Evolutionary conservation across 768 basidiomycete genomes (phyloP).

Genomic region (Pleurotus djamor): DNA sequence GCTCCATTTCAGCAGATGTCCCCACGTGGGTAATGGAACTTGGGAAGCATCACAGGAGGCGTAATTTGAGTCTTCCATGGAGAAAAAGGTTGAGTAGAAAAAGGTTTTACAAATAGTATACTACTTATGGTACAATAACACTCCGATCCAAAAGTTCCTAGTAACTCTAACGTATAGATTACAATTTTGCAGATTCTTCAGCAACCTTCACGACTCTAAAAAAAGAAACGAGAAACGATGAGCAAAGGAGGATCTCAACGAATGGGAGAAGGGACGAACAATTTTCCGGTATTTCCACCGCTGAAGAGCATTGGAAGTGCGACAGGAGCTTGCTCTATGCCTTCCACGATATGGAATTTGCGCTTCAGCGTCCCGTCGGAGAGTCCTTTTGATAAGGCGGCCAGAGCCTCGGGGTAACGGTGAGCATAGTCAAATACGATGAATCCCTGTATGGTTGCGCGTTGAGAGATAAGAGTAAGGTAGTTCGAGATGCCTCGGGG

Average conservation of each 20-base stretch:
- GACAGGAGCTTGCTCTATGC: constrained; percentile 69
- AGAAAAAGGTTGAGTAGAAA: too few relatives aligned
- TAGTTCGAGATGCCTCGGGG: constrained; percentile 72
- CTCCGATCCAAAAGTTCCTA: not conserved
- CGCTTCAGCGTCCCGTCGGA: constrained; percentile 71
- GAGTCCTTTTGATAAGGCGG: constrained; percentile 57
- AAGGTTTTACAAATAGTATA: not conserved
- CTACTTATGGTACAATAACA: not conserved
- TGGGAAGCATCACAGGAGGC: too few relatives aligned
- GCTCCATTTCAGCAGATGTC: too few relatives aligned
- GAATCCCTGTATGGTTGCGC: constrained; percentile 84
- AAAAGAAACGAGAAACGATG: not conserved
- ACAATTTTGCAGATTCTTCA: constrained; percentile 38
- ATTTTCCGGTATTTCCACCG: constrained; percentile 79
- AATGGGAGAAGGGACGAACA: constrained; percentile 33
- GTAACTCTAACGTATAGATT: constrained; percentile 2
- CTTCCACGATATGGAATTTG: constrained; percentile 78
- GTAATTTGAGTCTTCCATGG: too few relatives aligned
- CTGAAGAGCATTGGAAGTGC: constrained; percentile 71
- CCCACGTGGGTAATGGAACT: too few relatives aligned
- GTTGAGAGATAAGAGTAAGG: constrained; percentile 66
- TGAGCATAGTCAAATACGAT: constrained; percentile 81
- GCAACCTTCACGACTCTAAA: constrained; percentile 58
- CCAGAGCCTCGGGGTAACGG: constrained; percentile 55
- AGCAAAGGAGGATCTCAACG: not conserved